Base-by-base conservation (phyloP, 1,284 basidiomycete species). In the Phaffia rhodozyma region DNA sequence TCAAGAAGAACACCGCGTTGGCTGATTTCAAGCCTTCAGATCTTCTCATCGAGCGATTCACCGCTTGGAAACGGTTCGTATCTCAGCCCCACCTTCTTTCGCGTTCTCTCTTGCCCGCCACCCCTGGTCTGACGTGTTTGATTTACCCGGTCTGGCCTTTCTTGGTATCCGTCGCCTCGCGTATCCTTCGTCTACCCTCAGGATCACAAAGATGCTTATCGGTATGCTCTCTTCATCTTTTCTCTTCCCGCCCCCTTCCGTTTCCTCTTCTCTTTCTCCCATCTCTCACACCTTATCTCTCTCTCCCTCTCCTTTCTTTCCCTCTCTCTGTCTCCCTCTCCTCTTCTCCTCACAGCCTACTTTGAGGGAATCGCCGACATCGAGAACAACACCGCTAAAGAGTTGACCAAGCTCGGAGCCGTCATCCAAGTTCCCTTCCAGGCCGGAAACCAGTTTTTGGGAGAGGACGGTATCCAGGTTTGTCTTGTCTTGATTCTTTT, bases 361-460 rank as follows among this genome's bases (percentile, higher is more conserved):
- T 78, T 78, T 62, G 77, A 88, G 82, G 93, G 93, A 66, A 82
- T 94, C 61, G 91, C 91, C 21, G 91, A 94, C 73, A 92, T 96
- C 66, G 87, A 97, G 78, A 91, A 90, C 77, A 94, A 94, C 77
- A 88, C 91, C 23, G 91, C 92, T 50, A 86, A 86, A 71, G 94
- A 97, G 77, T 83, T 97, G 74, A 90, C 88, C 57, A 96, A 96
- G 77, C 85, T 98, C 60, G 90, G 88, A n/a, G 91, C 87, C 13
- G 91, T 97, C 67, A 94, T 98, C 70, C 94, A 98, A 76, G 94
- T 97, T 1, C 96, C 96, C 1, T 97, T 97, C 80, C 81, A 87
- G 59, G 85, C 91, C 48, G 93, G 92, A 30, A 96, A 96, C 76
- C 91, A 96, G 78, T 96, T 96, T 74, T 79, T 96, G 16, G 92